Evolutionary conservation across 495 filamentous ascomycete species (phyloP), one percentile per base, ranked within the genome.

Genomic region (Lichina pygmaea): DNA sequence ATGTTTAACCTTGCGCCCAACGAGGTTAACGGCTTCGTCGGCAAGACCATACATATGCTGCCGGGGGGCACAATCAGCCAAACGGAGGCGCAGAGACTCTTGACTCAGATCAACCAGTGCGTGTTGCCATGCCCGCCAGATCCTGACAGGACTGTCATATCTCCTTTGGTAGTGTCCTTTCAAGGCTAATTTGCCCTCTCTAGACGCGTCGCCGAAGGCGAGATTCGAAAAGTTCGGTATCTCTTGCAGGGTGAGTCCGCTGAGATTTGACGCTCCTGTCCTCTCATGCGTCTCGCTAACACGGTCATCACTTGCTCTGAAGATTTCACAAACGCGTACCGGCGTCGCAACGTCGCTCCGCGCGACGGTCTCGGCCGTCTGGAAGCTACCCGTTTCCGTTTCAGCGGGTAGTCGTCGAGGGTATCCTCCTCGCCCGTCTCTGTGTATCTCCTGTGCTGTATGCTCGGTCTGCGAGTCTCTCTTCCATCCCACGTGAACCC

Each of bases 281-380:
- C 31, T 6, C 48, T 55, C 45, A 56, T 47, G 40, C 30, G 34
- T 15, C 24, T 1, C 4, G 24, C 24, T 24, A 24, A 24, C 9
- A 17, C 30, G 38, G 5, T 6, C 12, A n/a, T 34, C 42, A 13
- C n/a, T 32, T 16, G 6, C 4, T 1, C 24, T 24, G 24, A 24
- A 41, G 81, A 99, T 60, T 99, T 99, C 56, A 93, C 91, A 7
- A 93, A 84, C 53, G 78, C 71, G 36, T 99, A 95, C 57, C 75
- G 89, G 38, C 65, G 91, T 51, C 69, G 92, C 51, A 93, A 99
- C 58, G 79, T 99, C 10, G 86, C 86, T 16, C 86, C 86, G n/a
- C 62, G 86, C 46, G 86, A 93, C 52, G 86, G 86, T 6, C 66
- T 94, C 39, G 86, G 86, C 7, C 66, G 79, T 50, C 58, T 94